Evolutionary conservation across 2,329 filamentous ascomycete genomes (phyloP).

Genomic region (Penicillium sp.): DNA sequence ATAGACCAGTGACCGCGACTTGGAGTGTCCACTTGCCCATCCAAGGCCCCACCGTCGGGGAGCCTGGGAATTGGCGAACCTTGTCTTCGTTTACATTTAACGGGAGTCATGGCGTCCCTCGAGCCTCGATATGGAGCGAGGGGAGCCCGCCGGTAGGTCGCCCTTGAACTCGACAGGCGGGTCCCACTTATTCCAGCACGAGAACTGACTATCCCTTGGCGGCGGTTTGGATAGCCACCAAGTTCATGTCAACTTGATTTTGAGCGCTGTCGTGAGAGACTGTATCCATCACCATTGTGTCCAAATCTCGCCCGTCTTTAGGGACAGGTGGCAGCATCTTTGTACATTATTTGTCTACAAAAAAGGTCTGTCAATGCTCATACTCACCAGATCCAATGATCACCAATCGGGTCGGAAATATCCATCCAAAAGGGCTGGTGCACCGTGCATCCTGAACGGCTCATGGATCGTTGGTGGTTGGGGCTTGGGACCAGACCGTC

Average conservation of each 20-base stretch:
- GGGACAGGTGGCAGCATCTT: too few species aligned
- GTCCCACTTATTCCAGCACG: conserved; percentile 14
- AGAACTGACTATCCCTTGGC: not conserved
- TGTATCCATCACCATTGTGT: not conserved
- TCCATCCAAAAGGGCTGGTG: not conserved
- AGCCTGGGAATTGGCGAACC: conserved; percentile 22
- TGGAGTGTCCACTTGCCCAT: conserved; percentile 14
- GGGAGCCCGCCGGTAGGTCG: conserved; percentile 3
- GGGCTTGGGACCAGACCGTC: not conserved
- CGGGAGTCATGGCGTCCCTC: conserved; percentile 5
- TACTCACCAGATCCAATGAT: too few species aligned
- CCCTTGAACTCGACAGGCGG: conserved; percentile 19
- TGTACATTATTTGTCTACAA: too few species aligned
- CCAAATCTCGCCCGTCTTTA: too few species aligned
- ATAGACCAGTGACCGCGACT: conserved; percentile 15
- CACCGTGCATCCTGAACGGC: not conserved
- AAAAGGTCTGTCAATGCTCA: not conserved
- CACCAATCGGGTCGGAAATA: too few species aligned
- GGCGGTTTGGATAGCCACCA: not conserved
- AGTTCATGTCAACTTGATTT: not conserved
- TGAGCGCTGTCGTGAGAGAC: not conserved
- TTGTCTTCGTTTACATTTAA: conserved; percentile 13
- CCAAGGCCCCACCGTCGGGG: conserved; percentile 15
- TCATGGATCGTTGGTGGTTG: not conserved
- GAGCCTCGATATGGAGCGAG: conserved; percentile 11